Percentiles rank a stretch among this genome's conserved stretches.
phyloP scores from a whole-genome alignment of 208 protist species.

The Naegleria lovaniensis region DNA sequence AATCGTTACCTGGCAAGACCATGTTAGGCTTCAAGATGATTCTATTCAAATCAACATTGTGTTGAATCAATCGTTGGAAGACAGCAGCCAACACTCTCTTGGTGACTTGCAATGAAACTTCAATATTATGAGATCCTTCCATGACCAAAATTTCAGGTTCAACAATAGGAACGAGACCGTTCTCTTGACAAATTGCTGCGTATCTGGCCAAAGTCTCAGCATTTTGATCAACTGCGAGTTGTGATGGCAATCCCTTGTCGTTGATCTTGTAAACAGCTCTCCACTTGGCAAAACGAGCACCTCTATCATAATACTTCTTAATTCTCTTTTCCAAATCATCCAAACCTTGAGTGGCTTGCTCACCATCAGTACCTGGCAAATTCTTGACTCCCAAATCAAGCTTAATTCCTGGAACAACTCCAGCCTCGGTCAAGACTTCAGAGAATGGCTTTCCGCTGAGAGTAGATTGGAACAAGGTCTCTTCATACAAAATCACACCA shows the following conservation, averaged over 20 bases:
- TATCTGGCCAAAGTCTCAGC: slow-evolving; percentile 84
- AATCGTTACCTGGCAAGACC: slow-evolving; percentile 78
- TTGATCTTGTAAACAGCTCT: slow-evolving; percentile 85
- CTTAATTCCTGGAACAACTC: slow-evolving; percentile 89
- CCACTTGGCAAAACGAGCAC: slow-evolving; percentile 96
- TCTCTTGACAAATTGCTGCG: slow-evolving; percentile 84
- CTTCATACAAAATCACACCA: slow-evolving; percentile 92
- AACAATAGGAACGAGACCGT: slow-evolving; percentile 93
- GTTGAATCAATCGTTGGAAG: slow-evolving; percentile 68
- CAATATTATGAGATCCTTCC: slow-evolving; percentile 85
- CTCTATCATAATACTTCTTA: slow-evolving; percentile 81
- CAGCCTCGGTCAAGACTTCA: slow-evolving; percentile 63
- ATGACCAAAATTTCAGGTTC: slow-evolving; percentile 91
- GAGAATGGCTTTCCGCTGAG: slow-evolving; percentile 71
- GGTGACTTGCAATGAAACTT: slow-evolving; percentile 67
- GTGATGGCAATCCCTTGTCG: slow-evolving; percentile 59
- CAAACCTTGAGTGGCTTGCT: slow-evolving; percentile 67
- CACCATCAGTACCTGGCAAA: slow-evolving; percentile 41
- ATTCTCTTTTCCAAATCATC: slow-evolving; percentile 78
- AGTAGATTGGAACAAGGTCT: slow-evolving; percentile 86
- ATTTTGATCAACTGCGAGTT: slow-evolving; percentile 80
- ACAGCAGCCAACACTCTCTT: slow-evolving; percentile 60
- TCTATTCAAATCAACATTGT: slow-evolving; percentile 87
- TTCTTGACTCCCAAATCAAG: slow-evolving; percentile 71
- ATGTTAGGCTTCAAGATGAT: slow-evolving; percentile 95